These are phyloP conservation scores for Alternaria hordeiaustralica DNA, from an alignment of 2,329 filamentous ascomycete species.

Conservation along the genomic window DNA sequence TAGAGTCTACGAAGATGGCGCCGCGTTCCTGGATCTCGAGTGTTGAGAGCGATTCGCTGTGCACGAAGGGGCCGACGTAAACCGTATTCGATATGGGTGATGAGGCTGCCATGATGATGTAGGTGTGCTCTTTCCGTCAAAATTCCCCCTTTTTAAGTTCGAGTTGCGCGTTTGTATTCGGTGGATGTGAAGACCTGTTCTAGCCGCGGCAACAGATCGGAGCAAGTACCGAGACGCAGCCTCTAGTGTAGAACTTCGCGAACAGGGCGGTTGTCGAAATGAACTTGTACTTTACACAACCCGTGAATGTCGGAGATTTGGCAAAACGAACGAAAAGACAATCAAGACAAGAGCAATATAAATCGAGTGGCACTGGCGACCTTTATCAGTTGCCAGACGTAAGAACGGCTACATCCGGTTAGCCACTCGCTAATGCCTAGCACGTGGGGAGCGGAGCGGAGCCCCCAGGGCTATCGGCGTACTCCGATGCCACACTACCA, in stretches of 20 bases:
- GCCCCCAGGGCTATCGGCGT: slow-evolving; percentile 17
- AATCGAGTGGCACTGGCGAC: background rate
- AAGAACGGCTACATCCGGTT: slow-evolving; percentile 12
- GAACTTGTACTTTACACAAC: background rate
- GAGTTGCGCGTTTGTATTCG: background rate
- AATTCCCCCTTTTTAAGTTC: background rate
- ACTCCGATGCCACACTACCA: slow-evolving; percentile 18
- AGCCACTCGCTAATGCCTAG: slow-evolving; percentile 24
- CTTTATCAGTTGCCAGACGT: slow-evolving; percentile 24
- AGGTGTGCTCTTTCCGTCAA: background rate
- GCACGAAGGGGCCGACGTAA: slow-evolving; percentile 68
- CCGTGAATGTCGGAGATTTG: background rate
- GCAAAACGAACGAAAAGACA: background rate
- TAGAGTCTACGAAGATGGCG: slow-evolving; percentile 59
- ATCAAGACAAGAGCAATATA: background rate
- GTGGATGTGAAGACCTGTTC: background rate
- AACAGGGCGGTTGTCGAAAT: background rate
- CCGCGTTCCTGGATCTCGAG: slow-evolving; percentile 58
- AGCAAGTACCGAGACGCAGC: background rate
- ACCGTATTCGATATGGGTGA: slow-evolving; percentile 47
- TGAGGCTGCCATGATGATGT: slow-evolving; percentile 38
- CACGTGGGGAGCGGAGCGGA: slow-evolving; percentile 23
- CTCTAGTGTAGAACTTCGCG: background rate
- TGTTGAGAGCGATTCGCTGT: slow-evolving; percentile 57
- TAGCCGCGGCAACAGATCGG: background rate